Percentiles rank a stretch among this genome's conserved stretches.
phyloP scores from a whole-genome alignment of 1,284 basidiomycete genomes.

The Malassezia sp. region DNA sequence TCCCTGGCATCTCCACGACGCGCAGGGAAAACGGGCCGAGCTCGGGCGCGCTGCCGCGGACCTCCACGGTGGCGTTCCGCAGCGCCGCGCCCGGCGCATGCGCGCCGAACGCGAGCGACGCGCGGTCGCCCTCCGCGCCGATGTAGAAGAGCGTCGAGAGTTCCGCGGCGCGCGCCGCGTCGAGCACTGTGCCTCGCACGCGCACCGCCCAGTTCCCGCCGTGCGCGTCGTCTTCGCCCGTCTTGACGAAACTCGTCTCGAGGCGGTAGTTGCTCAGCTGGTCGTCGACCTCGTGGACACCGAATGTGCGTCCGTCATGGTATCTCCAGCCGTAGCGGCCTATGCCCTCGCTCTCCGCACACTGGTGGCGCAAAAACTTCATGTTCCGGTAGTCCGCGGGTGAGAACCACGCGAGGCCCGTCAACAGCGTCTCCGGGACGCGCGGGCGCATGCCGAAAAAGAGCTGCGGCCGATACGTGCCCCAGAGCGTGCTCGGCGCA shows the following conservation, averaged over 20 bases:
- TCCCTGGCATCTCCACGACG: conserved; percentile 61
- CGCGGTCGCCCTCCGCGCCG: conserved; percentile 59
- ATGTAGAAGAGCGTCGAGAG: conserved; percentile 70
- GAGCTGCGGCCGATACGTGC: conserved; percentile 74
- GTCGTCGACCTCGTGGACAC: conserved; percentile 72
- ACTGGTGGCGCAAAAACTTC: conserved; percentile 64
- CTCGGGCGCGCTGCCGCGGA: conserved; percentile 62
- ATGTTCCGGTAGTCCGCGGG: conserved; percentile 22
- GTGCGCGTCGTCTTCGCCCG: conserved; percentile 48
- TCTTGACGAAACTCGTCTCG: conserved; percentile 71
- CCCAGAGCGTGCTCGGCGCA: conserved; percentile 70
- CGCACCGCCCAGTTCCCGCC: conserved; percentile 73
- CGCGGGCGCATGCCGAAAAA: conserved; percentile 82
- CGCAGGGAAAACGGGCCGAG: conserved; percentile 70
- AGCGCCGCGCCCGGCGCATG: neutral
- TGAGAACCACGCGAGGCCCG: conserved; percentile 68
- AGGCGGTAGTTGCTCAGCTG: conserved; percentile 69
- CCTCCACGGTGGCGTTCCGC: too few relatives aligned
- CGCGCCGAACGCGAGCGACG: conserved; percentile 53
- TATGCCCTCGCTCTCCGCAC: conserved; percentile 72
- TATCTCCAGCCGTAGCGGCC: conserved; percentile 73
- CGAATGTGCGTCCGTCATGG: conserved; percentile 73
- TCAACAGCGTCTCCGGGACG: conserved; percentile 72
- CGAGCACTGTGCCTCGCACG: conserved; percentile 68
- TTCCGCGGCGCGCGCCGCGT: conserved; percentile 53